Evolutionary conservation across 495 filamentous ascomycete species (phyloP).

Genomic region (Cladorrhinum samala): DNA sequence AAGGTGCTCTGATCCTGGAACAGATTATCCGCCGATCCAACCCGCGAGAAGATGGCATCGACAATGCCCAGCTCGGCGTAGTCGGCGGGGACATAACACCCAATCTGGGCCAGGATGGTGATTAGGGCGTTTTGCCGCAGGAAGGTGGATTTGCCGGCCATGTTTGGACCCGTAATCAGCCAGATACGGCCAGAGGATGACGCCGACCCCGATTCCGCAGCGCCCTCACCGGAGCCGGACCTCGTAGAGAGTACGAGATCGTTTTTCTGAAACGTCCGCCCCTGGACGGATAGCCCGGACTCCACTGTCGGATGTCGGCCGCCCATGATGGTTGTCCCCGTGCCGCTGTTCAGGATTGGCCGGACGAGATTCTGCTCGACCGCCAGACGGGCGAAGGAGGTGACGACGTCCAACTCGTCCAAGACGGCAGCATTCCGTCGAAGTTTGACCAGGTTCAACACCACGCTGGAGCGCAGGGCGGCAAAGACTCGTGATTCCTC

Average conservation of each 20-base stretch:
- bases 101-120: conserved; percentile 84
- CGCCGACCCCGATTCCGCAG: not conserved
- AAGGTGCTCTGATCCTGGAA: conserved; percentile 92
- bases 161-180: conserved; percentile 97
- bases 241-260: conserved; percentile 60
- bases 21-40: conserved; percentile 89
- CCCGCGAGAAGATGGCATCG: conserved; percentile 86
- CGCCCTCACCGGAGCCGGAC: not conserved
- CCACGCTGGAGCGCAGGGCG: conserved; percentile 64
- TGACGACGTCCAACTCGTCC: conserved; percentile 85
- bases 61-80: conserved; percentile 81
- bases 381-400: conserved; percentile 75
- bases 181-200: conserved; percentile 56
- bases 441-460: conserved; percentile 71
- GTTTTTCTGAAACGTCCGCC: conserved; percentile 77
- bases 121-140: conserved; percentile 92
- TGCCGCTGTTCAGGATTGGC: conserved; percentile 58
- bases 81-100: conserved; percentile 83
- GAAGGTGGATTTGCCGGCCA: conserved; percentile 96
- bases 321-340: conserved; percentile 53
- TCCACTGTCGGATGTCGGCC: conserved; percentile 90
- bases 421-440: conserved; percentile 82
- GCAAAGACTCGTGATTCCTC: conserved; percentile 75
- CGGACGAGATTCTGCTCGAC: conserved; percentile 64
- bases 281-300: conserved; percentile 68